A percentile compares a stretch with the other conserved stretches of the same genome.
Conservation (phyloP, 2,329 filamentous ascomycete species). For the Claviceps africana region DNA sequence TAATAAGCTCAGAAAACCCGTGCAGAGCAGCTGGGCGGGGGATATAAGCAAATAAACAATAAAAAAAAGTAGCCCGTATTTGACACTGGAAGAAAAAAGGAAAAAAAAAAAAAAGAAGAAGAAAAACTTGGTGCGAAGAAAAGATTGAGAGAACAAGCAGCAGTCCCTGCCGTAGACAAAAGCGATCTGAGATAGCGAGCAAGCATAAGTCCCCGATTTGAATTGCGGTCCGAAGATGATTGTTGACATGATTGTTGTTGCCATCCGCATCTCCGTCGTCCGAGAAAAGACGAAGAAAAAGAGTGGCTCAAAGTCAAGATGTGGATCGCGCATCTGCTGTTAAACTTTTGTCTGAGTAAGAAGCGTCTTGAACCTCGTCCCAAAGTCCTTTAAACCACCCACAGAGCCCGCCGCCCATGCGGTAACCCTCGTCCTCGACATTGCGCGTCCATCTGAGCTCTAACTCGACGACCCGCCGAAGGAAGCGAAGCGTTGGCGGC, state of each 20-base stretch:
- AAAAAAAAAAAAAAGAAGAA: background rate
- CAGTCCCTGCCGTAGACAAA: background rate
- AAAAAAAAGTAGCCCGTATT: background rate
- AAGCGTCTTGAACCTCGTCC: background rate
- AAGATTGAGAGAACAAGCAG: background rate
- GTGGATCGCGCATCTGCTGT: background rate
- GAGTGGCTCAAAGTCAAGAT: background rate
- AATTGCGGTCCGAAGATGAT: background rate
- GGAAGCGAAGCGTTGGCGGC: background rate
- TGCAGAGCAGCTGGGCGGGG: background rate
- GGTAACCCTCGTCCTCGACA: background rate
- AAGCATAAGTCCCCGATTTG: background rate
- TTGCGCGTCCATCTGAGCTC: background rate
- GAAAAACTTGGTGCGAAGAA: background rate
- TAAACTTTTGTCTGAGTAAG: background rate
- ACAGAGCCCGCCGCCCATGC: background rate
- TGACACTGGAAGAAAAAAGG: background rate
- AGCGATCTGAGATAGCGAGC: background rate
- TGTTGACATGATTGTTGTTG: background rate
- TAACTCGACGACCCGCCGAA: background rate
- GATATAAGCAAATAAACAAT: background rate
- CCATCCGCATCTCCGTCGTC: background rate
- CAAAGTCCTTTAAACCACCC: background rate
- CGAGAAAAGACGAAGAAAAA: background rate
- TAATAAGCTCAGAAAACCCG: background rate